These are phyloP conservation scores for Oenanthe sinensis DNA, from an alignment of 129 eudicot genomes.

Conservation along the genomic window DNA sequence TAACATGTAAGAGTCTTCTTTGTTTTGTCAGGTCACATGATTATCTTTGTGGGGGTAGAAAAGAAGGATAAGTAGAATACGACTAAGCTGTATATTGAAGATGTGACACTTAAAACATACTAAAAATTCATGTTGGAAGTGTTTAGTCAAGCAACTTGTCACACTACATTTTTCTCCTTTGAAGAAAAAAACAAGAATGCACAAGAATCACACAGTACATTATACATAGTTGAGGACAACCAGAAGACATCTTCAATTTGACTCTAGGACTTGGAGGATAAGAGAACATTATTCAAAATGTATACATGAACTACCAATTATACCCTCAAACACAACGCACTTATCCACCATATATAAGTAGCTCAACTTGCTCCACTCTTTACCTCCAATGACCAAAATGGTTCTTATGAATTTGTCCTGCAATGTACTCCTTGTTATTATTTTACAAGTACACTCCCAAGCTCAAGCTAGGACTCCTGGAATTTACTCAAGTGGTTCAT, in stretches of 20 bases:
- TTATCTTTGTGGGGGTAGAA: too few relatives aligned
- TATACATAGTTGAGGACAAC: background rate
- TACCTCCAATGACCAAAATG: background rate
- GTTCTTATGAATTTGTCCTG: background rate
- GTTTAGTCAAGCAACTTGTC: background rate
- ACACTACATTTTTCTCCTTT: background rate
- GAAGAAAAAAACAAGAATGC: background rate
- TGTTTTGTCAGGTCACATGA: too few relatives aligned
- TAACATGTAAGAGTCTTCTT: too few relatives aligned
- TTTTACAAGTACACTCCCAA: background rate
- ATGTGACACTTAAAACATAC: background rate
- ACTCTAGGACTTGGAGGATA: background rate
- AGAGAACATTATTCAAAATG: background rate
- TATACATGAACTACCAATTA: background rate
- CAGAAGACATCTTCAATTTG: background rate
- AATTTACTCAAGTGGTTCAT: constrained; percentile 29
- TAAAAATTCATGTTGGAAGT: too few relatives aligned
- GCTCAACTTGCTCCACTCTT: background rate
- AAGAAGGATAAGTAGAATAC: background rate
- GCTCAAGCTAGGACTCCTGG: constrained; percentile 25
- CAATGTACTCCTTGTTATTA: background rate
- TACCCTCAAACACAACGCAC: background rate
- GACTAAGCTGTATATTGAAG: background rate
- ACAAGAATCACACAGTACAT: background rate
- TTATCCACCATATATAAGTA: too few relatives aligned